Base-by-base conservation (phyloP, 2,329 filamentous ascomycete species). In the Aspergillus proliferans region DNA sequence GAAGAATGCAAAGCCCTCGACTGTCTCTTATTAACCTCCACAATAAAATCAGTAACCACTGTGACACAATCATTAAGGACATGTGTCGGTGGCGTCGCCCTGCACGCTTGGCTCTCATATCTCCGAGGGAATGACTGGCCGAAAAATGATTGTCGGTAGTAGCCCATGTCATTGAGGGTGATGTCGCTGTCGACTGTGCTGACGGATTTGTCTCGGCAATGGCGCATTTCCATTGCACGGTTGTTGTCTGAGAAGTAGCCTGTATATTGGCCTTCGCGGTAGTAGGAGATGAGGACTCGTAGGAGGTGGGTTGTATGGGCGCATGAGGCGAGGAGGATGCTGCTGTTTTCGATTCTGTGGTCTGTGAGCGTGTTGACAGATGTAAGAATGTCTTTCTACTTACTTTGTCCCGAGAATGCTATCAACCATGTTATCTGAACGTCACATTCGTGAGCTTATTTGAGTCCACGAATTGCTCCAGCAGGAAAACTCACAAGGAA, bases 351-450 rank as follows among this genome's bases (percentile, higher is more conserved):
- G 18, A 70, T 68, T 36, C 65, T 69, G 46, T 15, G 14, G 1
- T 6, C 1, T 24, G 46, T 54, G 43, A 53, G 47, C 28, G 30
- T 19, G 19, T 4, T 19, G 6, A 8, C 4, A 6, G 1, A 6
- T 21, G 26, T 15, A 6, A 21, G 22, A n/a, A 14, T 4, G 2
- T 3, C 7, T 12, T 14, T 30, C 7, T n/a, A 53, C 60, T 50
- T 57, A 69, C 66, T 69, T 69, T 18, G 67, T 64, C 67, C 66
- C 69, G 4, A 69, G 58, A 21, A 69, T 47, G 33, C 68, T 67
- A 1, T 57, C 45, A 19, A 69, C 59, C 22, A 68, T 66, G n/a
- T 69, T 69, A 24, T 65, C 56, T 58, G 22, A 4, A 22, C 4
- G 22, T 2, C 22, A 6, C 22, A 22, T 22, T 12, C 4, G n/a